These are phyloP conservation scores for Kwoniella sp. DNA, from an alignment of 768 basidiomycete genomes.

Conservation along the genomic window DNA sequence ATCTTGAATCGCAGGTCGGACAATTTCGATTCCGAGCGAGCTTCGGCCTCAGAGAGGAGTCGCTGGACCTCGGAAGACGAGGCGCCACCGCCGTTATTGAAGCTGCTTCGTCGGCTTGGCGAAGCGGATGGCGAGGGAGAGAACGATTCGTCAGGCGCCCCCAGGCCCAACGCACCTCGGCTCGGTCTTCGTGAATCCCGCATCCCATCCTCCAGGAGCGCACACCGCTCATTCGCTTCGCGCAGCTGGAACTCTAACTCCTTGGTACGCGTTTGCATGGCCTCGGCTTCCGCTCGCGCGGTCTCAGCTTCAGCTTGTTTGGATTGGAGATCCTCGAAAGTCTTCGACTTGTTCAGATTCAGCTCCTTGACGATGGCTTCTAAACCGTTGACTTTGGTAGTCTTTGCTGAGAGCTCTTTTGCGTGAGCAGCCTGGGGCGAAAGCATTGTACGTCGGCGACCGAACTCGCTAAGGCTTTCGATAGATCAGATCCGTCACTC, in stretches of 20 bases:
- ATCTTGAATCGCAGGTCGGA: conserved; percentile 71
- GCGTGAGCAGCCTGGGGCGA: conserved; percentile 66
- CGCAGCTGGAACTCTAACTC: conserved; percentile 86
- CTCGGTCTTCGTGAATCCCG: conserved; percentile 58
- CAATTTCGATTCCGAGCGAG: conserved; percentile 74
- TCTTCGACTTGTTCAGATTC: conserved; percentile 70
- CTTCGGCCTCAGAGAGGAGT: conserved; percentile 72
- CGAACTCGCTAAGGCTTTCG: background rate
- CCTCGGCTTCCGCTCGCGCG: conserved; percentile 72
- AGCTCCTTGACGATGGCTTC: conserved; percentile 72
- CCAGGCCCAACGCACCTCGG: conserved; percentile 48
- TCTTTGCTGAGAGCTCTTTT: conserved; percentile 68
- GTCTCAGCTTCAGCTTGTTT: conserved; percentile 90
- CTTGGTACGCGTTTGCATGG: conserved; percentile 72
- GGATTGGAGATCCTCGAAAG: conserved; percentile 84
- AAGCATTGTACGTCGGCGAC: background rate
- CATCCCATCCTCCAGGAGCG: conserved; percentile 62
- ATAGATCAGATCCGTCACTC: conserved; percentile 24
- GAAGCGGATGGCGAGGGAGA: conserved; percentile 14
- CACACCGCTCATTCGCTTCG: conserved; percentile 73
- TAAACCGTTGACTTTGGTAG: conserved; percentile 68
- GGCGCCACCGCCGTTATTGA: background rate
- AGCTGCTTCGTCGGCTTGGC: conserved; percentile 19
- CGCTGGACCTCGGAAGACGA: conserved; percentile 58
- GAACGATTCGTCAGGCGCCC: background rate